Base-by-base conservation (phyloP, 257 asterid genomes). In the Ligustrum vulgare region DNA sequence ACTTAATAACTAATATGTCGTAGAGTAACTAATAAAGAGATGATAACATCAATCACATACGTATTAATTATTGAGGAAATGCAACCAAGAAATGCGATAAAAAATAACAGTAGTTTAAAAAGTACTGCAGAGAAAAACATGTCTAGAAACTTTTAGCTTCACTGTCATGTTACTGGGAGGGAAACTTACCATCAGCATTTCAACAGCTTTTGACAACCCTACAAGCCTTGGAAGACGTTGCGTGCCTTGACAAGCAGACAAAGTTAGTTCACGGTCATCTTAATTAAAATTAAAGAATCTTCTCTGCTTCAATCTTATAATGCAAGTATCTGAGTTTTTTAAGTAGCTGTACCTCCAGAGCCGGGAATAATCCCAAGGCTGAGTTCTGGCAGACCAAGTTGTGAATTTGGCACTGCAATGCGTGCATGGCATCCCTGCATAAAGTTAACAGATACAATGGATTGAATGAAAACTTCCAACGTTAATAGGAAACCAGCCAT, bases 291-390 rank as follows among this genome's bases (percentile, higher is more conserved):
- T 18, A 72, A 68, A 23, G 41, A 11, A 64, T 69, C 66, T 78
- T 36, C 22, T 71, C 71, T 72, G 73, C 70, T 58, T 72, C 72
- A 32, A 58, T 56, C 71, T 70, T 20, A 62, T 49, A 45, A 43
- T 36, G n/a, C 41, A 83, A 49, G 2, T 63, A 47, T 73, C 31
- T 20, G 65, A 71, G 72, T 12, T 77, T 7, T 25, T 75, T 3
- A 69, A 77, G 56, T 37, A 73, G 74, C 43, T 34, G 51, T 81
- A 95, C 99, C 99, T 91, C 98, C 99, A 67, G 87, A 77, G 75
- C 99, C 99, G 77, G 99, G 99, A 68, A 95, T 84, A 80, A 95
- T 82, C 74, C 99, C 99, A 70, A 95, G 97, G 73, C 92, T 90
- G 72, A 95, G 96, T 87, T 95, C 99, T 66, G 99, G 99, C 77